Percentiles rank a stretch among this genome's conserved stretches.
Evolutionary conservation across 352 stramenopile species (phyloP).

Genomic region (Porosira glacialis): DNA sequence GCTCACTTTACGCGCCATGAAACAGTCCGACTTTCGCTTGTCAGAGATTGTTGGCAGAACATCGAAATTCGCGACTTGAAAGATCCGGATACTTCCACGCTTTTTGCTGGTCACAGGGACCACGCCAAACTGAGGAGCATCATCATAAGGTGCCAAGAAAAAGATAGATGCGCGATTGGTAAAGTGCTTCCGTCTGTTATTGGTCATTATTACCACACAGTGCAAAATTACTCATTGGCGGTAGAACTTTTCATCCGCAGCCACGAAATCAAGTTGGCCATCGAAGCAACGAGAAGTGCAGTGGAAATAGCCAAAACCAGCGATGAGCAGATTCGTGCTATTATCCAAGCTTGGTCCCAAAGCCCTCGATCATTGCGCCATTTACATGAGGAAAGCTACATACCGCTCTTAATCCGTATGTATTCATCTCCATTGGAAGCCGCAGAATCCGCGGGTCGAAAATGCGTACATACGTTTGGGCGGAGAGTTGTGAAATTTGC

Average conservation of each 20-base stretch:
- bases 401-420: conserved; percentile 19
- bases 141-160: conserved; percentile 20
- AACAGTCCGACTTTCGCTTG: conserved; percentile 16
- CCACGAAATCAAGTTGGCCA: conserved; percentile 19
- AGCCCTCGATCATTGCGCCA: conserved; percentile 3
- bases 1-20: conserved; percentile 25
- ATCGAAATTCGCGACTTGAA: conserved; percentile 23
- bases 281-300: conserved; percentile 24
- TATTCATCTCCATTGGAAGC: conserved; percentile 16
- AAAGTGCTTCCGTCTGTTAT: conserved; percentile 23
- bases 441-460: conserved; percentile 20
- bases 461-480: conserved; percentile 22
- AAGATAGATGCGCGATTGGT: conserved; percentile 16
- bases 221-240: conserved; percentile 16
- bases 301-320: conserved; percentile 17
- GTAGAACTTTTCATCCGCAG: conserved; percentile 23
- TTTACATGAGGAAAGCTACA: conserved; percentile 18
- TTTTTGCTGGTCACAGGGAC: conserved; percentile 28
- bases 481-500: conserved; percentile 23
- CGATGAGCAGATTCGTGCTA: conserved; percentile 17
- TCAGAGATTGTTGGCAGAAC: conserved; percentile 23
- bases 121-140: conserved; percentile 15
- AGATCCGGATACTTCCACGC: conserved; percentile 17
- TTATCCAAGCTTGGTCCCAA: conserved; percentile 17
- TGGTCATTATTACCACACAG: conserved; percentile 23